A percentile compares a stretch with the other conserved stretches of the same genome.
These are phyloP conservation scores for Prototheca wickerhamii DNA, from an alignment of 163 green algal species.

Conservation along the genomic window DNA sequence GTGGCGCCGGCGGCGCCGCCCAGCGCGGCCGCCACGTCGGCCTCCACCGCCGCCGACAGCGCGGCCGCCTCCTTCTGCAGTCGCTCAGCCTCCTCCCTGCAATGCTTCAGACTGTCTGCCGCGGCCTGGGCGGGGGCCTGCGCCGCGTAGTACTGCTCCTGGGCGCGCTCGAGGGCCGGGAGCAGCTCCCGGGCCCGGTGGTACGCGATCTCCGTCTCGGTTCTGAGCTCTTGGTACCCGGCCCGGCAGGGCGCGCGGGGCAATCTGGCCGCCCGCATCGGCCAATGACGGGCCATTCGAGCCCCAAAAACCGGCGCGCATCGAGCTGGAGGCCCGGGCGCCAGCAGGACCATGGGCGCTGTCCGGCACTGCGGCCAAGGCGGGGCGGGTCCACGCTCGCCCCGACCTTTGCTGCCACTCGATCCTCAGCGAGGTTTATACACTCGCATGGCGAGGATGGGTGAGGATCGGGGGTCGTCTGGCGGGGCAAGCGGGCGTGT, in stretches of 20 bases:
- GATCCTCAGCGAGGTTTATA: too few species aligned
- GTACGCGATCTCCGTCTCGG: constrained; percentile 1
- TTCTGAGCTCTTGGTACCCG: not conserved
- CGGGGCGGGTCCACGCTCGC: too few species aligned
- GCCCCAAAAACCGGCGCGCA: too few species aligned
- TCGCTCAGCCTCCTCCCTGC: not conserved
- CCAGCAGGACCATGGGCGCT: too few species aligned
- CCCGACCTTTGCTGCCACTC: too few species aligned
- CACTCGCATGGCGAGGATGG: too few species aligned
- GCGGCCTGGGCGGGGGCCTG: not conserved
- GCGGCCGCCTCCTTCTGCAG: not conserved
- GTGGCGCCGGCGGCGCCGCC: not conserved
- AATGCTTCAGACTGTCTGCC: not conserved
- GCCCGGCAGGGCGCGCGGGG: not conserved
- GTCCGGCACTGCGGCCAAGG: too few species aligned
- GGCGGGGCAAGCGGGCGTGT: too few species aligned
- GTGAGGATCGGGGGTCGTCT: too few species aligned
- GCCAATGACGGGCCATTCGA: too few species aligned
- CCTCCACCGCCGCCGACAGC: not conserved
- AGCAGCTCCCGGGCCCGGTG: constrained; percentile 2
- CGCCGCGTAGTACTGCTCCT: not conserved
- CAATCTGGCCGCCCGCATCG: not conserved
- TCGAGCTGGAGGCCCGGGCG: too few species aligned
- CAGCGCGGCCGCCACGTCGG: not conserved
- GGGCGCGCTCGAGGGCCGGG: not conserved